Evolutionary conservation across 768 basidiomycete species (phyloP).

Genomic region (Glaciozyma martinii): DNA sequence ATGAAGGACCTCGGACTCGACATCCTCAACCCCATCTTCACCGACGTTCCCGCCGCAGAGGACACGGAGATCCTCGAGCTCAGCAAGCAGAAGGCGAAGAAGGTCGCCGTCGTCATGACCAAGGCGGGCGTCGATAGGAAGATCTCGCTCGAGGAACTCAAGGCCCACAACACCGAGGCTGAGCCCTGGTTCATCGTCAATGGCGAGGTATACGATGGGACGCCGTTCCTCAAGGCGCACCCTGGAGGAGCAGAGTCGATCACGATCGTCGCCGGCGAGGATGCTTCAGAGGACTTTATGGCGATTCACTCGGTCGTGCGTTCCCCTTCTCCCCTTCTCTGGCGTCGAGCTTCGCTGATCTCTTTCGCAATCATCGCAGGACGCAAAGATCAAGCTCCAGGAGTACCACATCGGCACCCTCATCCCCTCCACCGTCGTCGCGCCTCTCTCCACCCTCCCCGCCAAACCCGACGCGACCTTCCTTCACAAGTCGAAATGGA

Average conservation of each 20-base stretch:
- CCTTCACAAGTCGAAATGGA: constrained; percentile 49
- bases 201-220: constrained; percentile 75
- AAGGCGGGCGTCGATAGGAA: constrained; percentile 45
- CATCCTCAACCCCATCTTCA: constrained; percentile 45
- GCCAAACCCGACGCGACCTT: constrained; percentile 37
- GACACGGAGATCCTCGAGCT: constrained; percentile 12
- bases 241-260: constrained; percentile 52
- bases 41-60: constrained; percentile 5
- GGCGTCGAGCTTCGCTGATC: not conserved
- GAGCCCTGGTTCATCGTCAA: constrained; percentile 76
- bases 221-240: constrained; percentile 60
- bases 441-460: constrained; percentile 5
- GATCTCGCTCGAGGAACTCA: constrained; percentile 44
- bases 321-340: not conserved
- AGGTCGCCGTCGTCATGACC: constrained; percentile 43
- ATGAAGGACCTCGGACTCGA: constrained; percentile 47
- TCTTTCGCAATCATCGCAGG: constrained; percentile 29
- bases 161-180: constrained; percentile 46
- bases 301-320: constrained; percentile 49
- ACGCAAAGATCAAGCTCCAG: constrained; percentile 46
- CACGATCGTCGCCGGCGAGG: constrained; percentile 50
- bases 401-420: constrained; percentile 52
- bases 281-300: constrained; percentile 58
- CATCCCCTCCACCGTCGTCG: not conserved
- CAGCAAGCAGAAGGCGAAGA: constrained; percentile 9